These are phyloP conservation scores for Dactylellina haptotyla DNA, from an alignment of 2,329 filamentous ascomycete species.

Conservation along the genomic window DNA sequence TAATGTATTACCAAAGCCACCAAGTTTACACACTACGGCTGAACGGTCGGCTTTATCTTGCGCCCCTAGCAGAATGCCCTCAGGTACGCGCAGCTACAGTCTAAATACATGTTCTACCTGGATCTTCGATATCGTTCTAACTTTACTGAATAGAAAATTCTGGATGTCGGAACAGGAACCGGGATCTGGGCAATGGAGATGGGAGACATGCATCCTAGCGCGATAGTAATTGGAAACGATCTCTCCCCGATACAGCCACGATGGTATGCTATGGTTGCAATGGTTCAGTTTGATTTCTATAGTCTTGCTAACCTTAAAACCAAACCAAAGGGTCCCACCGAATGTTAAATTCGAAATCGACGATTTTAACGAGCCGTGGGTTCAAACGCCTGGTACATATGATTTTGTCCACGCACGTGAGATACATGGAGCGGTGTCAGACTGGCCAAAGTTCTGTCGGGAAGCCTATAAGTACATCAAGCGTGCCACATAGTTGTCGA, in stretches of 20 bases:
- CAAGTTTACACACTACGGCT: slow-evolving; percentile 59
- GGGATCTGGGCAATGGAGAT: slow-evolving; percentile 61
- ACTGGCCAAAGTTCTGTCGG: slow-evolving; percentile 63
- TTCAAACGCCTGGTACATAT: slow-evolving; percentile 62
- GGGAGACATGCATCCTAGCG: slow-evolving; percentile 55
- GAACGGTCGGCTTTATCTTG: slow-evolving; percentile 61
- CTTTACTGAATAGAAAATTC: slow-evolving; percentile 56
- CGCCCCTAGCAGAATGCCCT: slow-evolving; percentile 60
- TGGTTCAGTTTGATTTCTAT: slow-evolving; percentile 25
- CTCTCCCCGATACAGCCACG: slow-evolving; percentile 58
- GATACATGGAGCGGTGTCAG: slow-evolving; percentile 68
- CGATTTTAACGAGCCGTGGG: slow-evolving; percentile 59
- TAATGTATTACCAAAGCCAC: slow-evolving; percentile 50
- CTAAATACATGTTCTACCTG: neutral
- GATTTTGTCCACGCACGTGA: slow-evolving; percentile 70
- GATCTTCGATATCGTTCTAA: neutral
- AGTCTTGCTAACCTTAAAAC: neutral
- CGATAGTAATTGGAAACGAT: slow-evolving; percentile 55
- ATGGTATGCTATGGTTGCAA: slow-evolving; percentile 48
- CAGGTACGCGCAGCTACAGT: slow-evolving; percentile 10
- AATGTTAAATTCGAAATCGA: slow-evolving; percentile 59
- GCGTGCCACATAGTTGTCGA: too few relatives aligned
- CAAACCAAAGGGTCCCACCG: slow-evolving; percentile 41
- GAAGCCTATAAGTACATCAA: slow-evolving; percentile 50
- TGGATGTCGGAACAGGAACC: slow-evolving; percentile 60